Conservation (phyloP, 2,329 filamentous ascomycete species). For the Colletotrichum limetticola region DNA sequence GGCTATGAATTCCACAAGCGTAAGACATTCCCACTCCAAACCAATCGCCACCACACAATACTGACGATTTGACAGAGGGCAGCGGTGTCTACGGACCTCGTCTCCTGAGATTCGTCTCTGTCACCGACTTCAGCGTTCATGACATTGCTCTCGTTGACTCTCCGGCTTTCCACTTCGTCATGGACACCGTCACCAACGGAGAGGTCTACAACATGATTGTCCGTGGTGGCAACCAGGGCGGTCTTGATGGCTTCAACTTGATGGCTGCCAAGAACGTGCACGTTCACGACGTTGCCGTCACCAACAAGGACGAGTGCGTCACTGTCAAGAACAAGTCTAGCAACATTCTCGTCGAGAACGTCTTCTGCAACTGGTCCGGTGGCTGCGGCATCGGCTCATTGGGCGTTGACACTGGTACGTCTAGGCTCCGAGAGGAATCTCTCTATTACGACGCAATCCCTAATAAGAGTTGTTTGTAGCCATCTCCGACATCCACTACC, state of each 20-base stretch:
- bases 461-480: conserved; percentile 37
- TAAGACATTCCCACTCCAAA: background rate
- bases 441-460: background rate
- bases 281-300: conserved; percentile 69
- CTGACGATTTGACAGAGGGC: conserved; percentile 17
- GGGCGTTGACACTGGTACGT: conserved; percentile 49
- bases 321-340: conserved; percentile 53
- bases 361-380: conserved; percentile 72
- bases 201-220: conserved; percentile 67
- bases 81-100: conserved; percentile 45
- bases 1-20: conserved; percentile 56
- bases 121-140: conserved; percentile 58
- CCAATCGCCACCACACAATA: background rate
- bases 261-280: conserved; percentile 62
- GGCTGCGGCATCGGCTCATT: conserved; percentile 69
- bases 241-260: conserved; percentile 67
- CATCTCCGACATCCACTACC: conserved; percentile 64
- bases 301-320: conserved; percentile 69
- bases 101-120: conserved; percentile 54
- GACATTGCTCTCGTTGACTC: conserved; percentile 60
- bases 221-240: conserved; percentile 59
- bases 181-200: conserved; percentile 59
- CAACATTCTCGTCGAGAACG: conserved; percentile 67
- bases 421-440: background rate
- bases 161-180: conserved; percentile 58